Evolutionary conservation across 805 yeast genomes (phyloP).

Genomic region (Nakazawaea sp.): DNA sequence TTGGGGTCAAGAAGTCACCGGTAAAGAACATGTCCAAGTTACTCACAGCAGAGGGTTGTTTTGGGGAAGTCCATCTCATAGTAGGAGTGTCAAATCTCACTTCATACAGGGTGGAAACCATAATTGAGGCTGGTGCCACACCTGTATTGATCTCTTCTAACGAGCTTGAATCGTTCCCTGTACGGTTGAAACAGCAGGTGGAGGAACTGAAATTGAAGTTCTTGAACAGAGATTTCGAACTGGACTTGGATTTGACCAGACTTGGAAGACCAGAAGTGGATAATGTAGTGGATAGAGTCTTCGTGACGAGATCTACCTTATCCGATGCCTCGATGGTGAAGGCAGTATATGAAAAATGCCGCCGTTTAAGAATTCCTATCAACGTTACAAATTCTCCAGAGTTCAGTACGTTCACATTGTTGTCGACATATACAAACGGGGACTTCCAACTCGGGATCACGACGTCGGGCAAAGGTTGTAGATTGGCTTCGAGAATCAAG

Average conservation of each 20-base stretch:
- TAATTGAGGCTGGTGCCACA: constrained; percentile 47
- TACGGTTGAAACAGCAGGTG: constrained; percentile 19
- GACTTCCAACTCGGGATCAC: constrained; percentile 77
- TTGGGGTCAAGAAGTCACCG: too few species aligned
- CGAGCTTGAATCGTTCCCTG: constrained; percentile 18
- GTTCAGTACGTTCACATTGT: constrained; percentile 65
- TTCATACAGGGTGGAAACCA: constrained; percentile 37
- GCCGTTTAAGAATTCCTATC: constrained; percentile 66
- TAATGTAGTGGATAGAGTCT: constrained; percentile 67
- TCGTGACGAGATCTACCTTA: constrained; percentile 42
- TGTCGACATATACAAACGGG: constrained; percentile 67
- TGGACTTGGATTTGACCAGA: constrained; percentile 35
- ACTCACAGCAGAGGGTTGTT: constrained; percentile 36
- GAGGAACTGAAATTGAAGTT: constrained; percentile 21
- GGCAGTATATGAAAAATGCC: constrained; percentile 44
- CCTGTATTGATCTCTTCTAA: constrained; percentile 41
- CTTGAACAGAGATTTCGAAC: constrained; percentile 27
- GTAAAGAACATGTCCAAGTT: constrained; percentile 19
- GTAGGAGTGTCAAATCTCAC: constrained; percentile 46
- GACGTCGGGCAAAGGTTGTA: constrained; percentile 86
- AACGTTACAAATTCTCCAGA: constrained; percentile 72
- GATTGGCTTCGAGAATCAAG: constrained; percentile 72
- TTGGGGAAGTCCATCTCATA: constrained; percentile 49
- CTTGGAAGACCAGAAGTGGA: constrained; percentile 61
- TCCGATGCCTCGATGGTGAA: constrained; percentile 21